Percentiles rank a stretch among this genome's conserved stretches.
These are phyloP conservation scores for Polyplosphaeria fusca DNA, from an alignment of 495 filamentous ascomycete genomes.

Conservation along the genomic window DNA sequence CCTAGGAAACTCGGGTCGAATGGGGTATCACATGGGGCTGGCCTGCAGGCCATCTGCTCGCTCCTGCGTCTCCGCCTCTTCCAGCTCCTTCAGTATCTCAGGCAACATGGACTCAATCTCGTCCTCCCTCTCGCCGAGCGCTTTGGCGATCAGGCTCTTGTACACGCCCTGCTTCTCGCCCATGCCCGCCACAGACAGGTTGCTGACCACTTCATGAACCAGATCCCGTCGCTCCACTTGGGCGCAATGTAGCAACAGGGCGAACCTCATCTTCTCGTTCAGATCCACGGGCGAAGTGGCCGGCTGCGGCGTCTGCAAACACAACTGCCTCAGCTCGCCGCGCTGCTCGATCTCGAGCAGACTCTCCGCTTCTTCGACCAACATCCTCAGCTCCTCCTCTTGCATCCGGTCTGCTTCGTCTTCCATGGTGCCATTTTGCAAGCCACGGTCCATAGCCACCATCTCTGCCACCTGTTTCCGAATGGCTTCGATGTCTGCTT, in stretches of 20 bases:
- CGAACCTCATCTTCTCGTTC: constrained; percentile 32
- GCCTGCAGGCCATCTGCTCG: constrained; percentile 27
- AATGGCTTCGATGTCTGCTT: constrained; percentile 53
- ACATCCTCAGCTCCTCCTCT: constrained; percentile 57
- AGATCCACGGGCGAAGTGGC: constrained; percentile 15
- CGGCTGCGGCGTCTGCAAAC: not conserved
- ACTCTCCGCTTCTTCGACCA: constrained; percentile 63
- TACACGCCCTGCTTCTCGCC: constrained; percentile 38
- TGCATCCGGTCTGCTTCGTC: constrained; percentile 63
- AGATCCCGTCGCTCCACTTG: constrained; percentile 36
- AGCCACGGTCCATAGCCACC: constrained; percentile 31
- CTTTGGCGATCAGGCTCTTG: constrained; percentile 42
- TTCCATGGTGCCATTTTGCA: constrained; percentile 12
- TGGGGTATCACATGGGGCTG: constrained; percentile 17
- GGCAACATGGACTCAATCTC: constrained; percentile 44
- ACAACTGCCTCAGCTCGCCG: constrained; percentile 18
- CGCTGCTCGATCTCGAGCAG: constrained; percentile 63
- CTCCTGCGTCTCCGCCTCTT: constrained; percentile 49
- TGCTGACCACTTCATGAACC: constrained; percentile 35
- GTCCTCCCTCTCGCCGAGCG: constrained; percentile 41
- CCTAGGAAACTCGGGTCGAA: too few species aligned
- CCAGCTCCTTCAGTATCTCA: constrained; percentile 51
- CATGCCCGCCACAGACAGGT: constrained; percentile 38
- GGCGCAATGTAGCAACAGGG: constrained; percentile 27
- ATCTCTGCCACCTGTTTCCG: constrained; percentile 50